phyloP scores from a whole-genome alignment of 257 asterid genomes.

The Coffea canephora region DNA sequence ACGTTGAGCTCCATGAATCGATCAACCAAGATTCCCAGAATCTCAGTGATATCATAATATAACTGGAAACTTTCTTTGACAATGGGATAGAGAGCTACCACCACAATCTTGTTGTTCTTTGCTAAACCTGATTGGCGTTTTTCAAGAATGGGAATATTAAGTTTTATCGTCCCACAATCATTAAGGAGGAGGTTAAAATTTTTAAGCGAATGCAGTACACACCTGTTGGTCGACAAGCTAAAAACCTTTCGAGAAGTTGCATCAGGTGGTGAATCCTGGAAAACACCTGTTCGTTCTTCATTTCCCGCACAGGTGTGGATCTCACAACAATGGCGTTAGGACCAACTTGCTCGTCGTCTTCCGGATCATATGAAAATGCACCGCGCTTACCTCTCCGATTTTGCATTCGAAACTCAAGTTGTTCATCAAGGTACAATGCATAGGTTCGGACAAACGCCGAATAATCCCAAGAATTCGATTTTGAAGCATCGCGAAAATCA shows the following conservation, averaged over 20 bases:
- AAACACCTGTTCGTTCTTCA: constrained; percentile 57
- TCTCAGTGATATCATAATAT: constrained; percentile 66
- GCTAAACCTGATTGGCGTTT: constrained; percentile 53
- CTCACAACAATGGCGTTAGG: constrained; percentile 22
- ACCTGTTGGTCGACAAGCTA: constrained; percentile 91
- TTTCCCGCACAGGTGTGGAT: constrained; percentile 50
- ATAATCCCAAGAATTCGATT: constrained; percentile 74
- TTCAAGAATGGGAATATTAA: background rate
- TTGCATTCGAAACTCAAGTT: constrained; percentile 75
- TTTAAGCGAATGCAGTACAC: background rate
- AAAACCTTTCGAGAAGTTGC: constrained; percentile 76
- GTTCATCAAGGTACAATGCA: constrained; percentile 74
- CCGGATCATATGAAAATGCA: constrained; percentile 33
- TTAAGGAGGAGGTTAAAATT: background rate
- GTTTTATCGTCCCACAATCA: background rate
- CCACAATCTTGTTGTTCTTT: constrained; percentile 62
- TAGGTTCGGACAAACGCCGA: constrained; percentile 83
- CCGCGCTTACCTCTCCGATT: constrained; percentile 55
- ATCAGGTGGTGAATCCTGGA: constrained; percentile 60
- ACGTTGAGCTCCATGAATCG: constrained; percentile 78
- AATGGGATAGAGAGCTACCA: constrained; percentile 65
- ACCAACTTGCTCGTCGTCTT: constrained; percentile 32
- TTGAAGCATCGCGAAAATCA: constrained; percentile 62
- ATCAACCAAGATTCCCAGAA: constrained; percentile 60
- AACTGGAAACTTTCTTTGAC: constrained; percentile 80